Percentiles rank a stretch among this genome's conserved stretches.
phyloP scores from a whole-genome alignment of 306 rosid genomes.

The Sophora flavescens region DNA sequence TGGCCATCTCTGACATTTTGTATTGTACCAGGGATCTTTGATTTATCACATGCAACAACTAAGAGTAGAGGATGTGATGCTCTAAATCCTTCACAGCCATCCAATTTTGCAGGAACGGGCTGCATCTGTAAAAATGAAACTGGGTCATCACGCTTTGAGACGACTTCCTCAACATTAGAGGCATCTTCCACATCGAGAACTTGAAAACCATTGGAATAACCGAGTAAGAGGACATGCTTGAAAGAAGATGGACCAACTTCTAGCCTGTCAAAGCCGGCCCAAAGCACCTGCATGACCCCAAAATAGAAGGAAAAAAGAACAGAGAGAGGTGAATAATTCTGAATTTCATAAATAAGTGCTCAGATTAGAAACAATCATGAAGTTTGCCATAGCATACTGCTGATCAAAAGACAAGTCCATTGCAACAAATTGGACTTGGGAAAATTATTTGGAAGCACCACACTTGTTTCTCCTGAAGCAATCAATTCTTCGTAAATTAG shows the following conservation, averaged over 20 bases:
- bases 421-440: conserved; percentile 18
- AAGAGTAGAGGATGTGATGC: conserved; percentile 90
- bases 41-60: conserved; percentile 90
- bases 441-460: no score
- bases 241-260: conserved; percentile 69
- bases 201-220: conserved; percentile 93
- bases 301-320: neutral
- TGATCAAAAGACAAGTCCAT: conserved; percentile 38
- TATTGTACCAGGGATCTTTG: conserved; percentile 72
- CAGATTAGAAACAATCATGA: conserved; percentile 1
- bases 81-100: conserved; percentile 75
- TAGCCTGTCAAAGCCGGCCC: conserved; percentile 89
- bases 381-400: conserved; percentile 18
- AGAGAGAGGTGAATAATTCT: conserved; percentile 27
- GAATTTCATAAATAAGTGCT: conserved; percentile 27
- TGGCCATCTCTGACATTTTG: conserved; percentile 81
- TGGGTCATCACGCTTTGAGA: conserved; percentile 89
- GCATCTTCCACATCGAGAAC: conserved; percentile 94
- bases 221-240: conserved; percentile 80
- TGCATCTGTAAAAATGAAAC: conserved; percentile 96
- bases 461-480: conserved; percentile 5
- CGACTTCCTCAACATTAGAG: conserved; percentile 77
- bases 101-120: conserved; percentile 71
- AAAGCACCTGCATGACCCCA: conserved; percentile 68
- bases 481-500: neutral